Base-by-base conservation (phyloP, 1,284 basidiomycete genomes). In the Inonotus obliquus region DNA sequence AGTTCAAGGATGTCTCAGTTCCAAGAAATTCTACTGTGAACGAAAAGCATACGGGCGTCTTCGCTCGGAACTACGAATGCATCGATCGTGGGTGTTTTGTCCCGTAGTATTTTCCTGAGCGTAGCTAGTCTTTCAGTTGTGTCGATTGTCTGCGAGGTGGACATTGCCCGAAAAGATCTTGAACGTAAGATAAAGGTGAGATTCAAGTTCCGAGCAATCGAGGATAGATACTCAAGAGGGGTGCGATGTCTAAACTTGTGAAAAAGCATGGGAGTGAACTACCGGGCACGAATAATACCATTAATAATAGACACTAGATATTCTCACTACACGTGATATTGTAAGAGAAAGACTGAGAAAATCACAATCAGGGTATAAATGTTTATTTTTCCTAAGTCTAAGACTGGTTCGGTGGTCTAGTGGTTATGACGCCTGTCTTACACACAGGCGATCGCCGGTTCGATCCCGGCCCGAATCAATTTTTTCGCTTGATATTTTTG, bases 51-150 rank as follows among this genome's bases (percentile, higher is more conserved):
- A 90, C 92, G 93, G 71, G 93, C 90, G 74, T 95, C 93, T 75
- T 94, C 93, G 63, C 89, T 92, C 0, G 92, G 91, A 48, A 95
- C 83, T 1, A 95, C 83, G 66, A 89, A 83, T 0, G 86, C 89
- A 62, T 87, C 80, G 1, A 94, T 79, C 56, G 81, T 75, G 60
- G 81, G 71, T 63, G 83, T 79, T 41, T 79, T 74, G 66, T 79
- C 74, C 57, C 73, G 79, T 87, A 95, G 89, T 64, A 92, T 74
- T 69, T 81, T 77, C 57, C 91, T 78, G 47, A 93, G 78, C 53
- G 73, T 78, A 29, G 77, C 72, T 9, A 93, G 77, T 54, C 88
- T 78, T 54, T 81, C 73, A 1, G 84, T 77, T 5, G 91, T 91
- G 71, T 86, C 68, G 52, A 91, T 81, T 2, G 76, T 84, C 59